Evolutionary conservation across 768 basidiomycete genomes (phyloP).

Genomic region (Galerina sulciceps): DNA sequence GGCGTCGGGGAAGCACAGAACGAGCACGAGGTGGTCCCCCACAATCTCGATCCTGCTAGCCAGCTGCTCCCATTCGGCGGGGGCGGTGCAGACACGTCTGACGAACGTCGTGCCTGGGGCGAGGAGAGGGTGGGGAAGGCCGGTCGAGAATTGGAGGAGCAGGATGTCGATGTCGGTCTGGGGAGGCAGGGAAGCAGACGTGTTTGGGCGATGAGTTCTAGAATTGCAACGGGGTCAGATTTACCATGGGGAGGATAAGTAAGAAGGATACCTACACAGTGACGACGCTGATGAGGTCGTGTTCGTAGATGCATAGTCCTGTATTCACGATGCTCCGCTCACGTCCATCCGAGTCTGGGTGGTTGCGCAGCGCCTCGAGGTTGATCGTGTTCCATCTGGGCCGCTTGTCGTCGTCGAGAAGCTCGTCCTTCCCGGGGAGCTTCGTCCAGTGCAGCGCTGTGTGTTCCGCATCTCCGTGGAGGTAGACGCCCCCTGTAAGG

Average conservation of each 20-base stretch:
- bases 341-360: not conserved
- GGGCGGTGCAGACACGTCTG: slow-evolving; percentile 31
- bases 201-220: not conserved
- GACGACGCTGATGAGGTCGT: slow-evolving; percentile 46
- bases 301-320: slow-evolving; percentile 45
- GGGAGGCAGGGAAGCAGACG: not conserved
- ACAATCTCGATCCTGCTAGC: slow-evolving; percentile 48
- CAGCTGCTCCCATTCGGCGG: slow-evolving; percentile 23
- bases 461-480: slow-evolving; percentile 36
- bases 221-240: too few relatives aligned
- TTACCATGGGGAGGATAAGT: too few relatives aligned
- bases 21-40: slow-evolving; percentile 46
- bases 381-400: slow-evolving; percentile 34
- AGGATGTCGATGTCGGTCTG: slow-evolving; percentile 24
- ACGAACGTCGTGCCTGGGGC: slow-evolving; percentile 26
- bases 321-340: slow-evolving; percentile 42
- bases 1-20: slow-evolving; percentile 28
- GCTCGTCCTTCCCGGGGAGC: slow-evolving; percentile 31
- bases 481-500: slow-evolving; percentile 42
- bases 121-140: slow-evolving; percentile 33
- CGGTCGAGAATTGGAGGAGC: slow-evolving; percentile 39
- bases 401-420: slow-evolving; percentile 20
- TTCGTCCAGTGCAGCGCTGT: slow-evolving; percentile 34
- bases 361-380: not conserved
- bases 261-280: slow-evolving; percentile 38